Conservation (phyloP, 768 basidiomycete genomes). For the Rubroboletus satanas region DNA sequence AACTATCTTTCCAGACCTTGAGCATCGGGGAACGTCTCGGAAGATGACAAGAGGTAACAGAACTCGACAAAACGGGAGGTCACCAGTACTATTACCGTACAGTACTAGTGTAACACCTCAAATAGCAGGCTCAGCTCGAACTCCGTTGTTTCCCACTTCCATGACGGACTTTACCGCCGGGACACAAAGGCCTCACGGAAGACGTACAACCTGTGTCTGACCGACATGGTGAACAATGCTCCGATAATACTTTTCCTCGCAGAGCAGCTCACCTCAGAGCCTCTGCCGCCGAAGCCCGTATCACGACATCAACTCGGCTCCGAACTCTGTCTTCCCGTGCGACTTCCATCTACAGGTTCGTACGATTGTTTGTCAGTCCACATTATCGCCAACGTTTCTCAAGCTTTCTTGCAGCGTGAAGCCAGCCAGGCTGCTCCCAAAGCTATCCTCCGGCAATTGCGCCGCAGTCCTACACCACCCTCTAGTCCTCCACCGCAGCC, state of each 20-base stretch:
- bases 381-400: slow-evolving; percentile 24
- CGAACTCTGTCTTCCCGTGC: slow-evolving; percentile 59
- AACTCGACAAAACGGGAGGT: neutral
- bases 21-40: slow-evolving; percentile 13
- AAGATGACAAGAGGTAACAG: neutral
- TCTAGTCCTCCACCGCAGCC: slow-evolving; percentile 14
- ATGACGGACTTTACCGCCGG: slow-evolving; percentile 7
- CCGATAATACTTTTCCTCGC: slow-evolving; percentile 29
- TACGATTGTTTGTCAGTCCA: slow-evolving; percentile 10
- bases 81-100: neutral
- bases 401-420: slow-evolving; percentile 72
- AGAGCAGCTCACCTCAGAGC: slow-evolving; percentile 22
- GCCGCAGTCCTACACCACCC: slow-evolving; percentile 41
- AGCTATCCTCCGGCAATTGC: slow-evolving; percentile 53
- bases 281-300: slow-evolving; percentile 16
- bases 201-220: slow-evolving; percentile 1
- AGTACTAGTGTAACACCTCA: neutral
- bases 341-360: slow-evolving; percentile 66
- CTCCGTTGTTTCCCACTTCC: slow-evolving; percentile 4
- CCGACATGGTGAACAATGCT: slow-evolving; percentile 53
- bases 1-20: slow-evolving; percentile 22
- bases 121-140: slow-evolving; percentile 1
- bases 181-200: neutral
- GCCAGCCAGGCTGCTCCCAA: slow-evolving; percentile 55
- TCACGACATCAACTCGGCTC: slow-evolving; percentile 42